Percentiles rank a stretch among this genome's conserved stretches.
phyloP scores from a whole-genome alignment of 2,329 filamentous ascomycete species.

The Orbilia ellipsospora region DNA sequence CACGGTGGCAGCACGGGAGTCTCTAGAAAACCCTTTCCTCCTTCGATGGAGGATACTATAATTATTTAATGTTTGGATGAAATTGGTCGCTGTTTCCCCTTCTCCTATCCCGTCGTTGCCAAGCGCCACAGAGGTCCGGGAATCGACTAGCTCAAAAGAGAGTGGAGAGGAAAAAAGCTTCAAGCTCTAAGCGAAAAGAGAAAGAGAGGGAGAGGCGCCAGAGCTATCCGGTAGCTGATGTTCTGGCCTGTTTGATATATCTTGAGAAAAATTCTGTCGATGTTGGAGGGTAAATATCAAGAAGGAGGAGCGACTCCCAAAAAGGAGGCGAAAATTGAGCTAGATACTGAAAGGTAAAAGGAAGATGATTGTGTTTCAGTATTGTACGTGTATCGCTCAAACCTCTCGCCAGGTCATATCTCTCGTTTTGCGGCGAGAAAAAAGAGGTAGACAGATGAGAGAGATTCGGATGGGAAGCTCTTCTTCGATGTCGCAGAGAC shows the following conservation, averaged over 20 bases:
- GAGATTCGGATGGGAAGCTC: conserved; percentile 19
- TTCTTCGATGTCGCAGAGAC: conserved; percentile 30
- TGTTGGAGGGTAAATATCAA: too few relatives aligned
- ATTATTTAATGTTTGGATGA: not conserved
- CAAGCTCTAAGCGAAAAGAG: conserved; percentile 32
- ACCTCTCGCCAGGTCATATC: not conserved
- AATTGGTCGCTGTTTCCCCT: conserved; percentile 26
- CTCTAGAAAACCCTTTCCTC: too few relatives aligned
- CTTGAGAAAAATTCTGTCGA: too few relatives aligned
- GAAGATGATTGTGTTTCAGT: not conserved
- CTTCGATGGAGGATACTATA: not conserved
- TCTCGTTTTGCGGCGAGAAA: not conserved
- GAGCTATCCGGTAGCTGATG: conserved; percentile 9
- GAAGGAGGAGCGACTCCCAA: not conserved
- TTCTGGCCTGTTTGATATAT: conserved; percentile 8
- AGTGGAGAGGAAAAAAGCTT: conserved; percentile 23
- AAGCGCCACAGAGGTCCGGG: conserved; percentile 49
- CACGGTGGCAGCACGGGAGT: not conserved
- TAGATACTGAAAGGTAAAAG: conserved; percentile 12
- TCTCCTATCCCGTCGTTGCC: conserved; percentile 54
- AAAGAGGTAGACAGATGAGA: not conserved
- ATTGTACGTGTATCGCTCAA: not conserved
- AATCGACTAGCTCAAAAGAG: conserved; percentile 42
- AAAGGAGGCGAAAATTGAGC: conserved; percentile 16
- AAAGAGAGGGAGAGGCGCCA: not conserved